A percentile compares a stretch with the other conserved stretches of the same genome.
These are phyloP conservation scores for Acacia melanoxylon DNA, from an alignment of 306 rosid species.

Conservation along the genomic window DNA sequence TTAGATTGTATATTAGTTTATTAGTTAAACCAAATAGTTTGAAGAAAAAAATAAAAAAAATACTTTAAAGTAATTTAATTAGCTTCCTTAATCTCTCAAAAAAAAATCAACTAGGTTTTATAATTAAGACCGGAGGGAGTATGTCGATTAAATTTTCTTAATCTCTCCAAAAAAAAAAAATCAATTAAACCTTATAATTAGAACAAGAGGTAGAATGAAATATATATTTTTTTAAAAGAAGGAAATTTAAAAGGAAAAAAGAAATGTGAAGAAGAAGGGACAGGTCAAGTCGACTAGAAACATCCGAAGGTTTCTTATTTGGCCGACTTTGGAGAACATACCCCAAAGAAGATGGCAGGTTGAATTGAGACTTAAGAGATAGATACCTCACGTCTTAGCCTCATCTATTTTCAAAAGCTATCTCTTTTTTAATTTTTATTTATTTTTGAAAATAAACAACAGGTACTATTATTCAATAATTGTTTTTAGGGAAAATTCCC, in stretches of 20 bases:
- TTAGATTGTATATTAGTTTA: too few species aligned
- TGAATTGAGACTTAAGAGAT: background rate
- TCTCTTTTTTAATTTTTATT: background rate
- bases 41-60: too few species aligned
- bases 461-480: background rate
- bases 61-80: too few species aligned
- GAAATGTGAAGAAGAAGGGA: slow-evolving; percentile 1
- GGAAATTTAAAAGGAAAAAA: background rate
- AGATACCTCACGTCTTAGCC: background rate
- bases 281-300: slow-evolving; percentile 10
- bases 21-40: too few species aligned
- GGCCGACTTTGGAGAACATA: slow-evolving; percentile 13
- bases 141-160: too few species aligned
- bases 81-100: too few species aligned
- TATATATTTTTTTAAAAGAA: background rate
- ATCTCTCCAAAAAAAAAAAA: too few species aligned
- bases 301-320: slow-evolving; percentile 9
- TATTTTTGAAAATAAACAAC: background rate
- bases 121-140: too few species aligned
- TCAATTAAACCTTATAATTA: too few species aligned
- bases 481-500: too few species aligned
- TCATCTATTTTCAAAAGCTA: background rate
- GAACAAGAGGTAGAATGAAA: too few species aligned
- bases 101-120: too few species aligned
- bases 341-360: background rate